Evolutionary conservation across 371 early-diverging fungal genomes (phyloP), one percentile per base, ranked within the genome.

Genomic region (Lichtheimia corymbifera): DNA sequence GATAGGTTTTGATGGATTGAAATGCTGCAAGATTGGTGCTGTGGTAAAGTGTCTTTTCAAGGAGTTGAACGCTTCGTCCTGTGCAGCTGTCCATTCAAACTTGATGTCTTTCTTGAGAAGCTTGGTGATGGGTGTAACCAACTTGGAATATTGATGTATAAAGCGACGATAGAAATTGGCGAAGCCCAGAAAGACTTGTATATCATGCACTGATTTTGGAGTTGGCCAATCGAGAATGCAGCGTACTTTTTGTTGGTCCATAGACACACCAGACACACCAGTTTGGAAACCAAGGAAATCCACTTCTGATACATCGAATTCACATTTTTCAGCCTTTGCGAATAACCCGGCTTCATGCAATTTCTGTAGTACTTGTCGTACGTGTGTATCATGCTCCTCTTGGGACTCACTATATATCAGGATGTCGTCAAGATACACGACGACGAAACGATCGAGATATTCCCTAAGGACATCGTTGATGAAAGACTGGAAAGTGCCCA

Each of bases 361-460:
- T 7, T 53, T 63, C 2, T 63, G 1, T 0, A 86, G 61, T 15
- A 85, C 81, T 2, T 22, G n/a, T 2, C 53, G 22, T 17, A 83
- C 28, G 62, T 86, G 74, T 1, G 50, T 22, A 0, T 56, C 22
- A 43, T 87, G 84, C 17, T 82, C 74, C 13, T 76, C 65, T n/a
- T 22, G 30, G 27, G 56, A 67, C 4, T 66, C 28, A 14, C 70
- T 71, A 58, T 62, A 86, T 28, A 89, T 77, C 1, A 62, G 40
- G 22, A 88, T 84, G 56, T 87, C 82, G 60, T 90, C 87, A 0
- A 88, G 54, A 42, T 82, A 89, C 0, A 82, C 68, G 0, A 83
- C 51, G 0, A 71, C 70, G 22, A 62, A 79, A 3, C 62, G 55
- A 50, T 77, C 80, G 0, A 80, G 41, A 14, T 66, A 58, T 7